A percentile compares a stretch with the other conserved stretches of the same genome.
Evolutionary conservation across 1,139 yeast genomes (phyloP).

Genomic region (Yamadazyma taylorii): DNA sequence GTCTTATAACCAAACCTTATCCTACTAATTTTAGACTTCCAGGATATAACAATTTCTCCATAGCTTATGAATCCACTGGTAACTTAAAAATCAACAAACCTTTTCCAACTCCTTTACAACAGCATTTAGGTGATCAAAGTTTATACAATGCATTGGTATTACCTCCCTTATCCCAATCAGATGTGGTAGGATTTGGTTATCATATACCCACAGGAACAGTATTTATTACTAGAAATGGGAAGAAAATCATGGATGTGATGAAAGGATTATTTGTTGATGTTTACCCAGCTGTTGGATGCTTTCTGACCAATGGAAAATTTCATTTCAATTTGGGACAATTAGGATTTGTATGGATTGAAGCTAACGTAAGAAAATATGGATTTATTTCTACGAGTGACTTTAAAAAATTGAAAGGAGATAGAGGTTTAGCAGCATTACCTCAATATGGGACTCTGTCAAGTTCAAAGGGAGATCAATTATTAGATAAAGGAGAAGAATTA

Average conservation of each 20-base stretch:
- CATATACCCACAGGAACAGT: constrained; percentile 77
- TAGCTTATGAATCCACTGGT: constrained; percentile 88
- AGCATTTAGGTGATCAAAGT: constrained; percentile 49
- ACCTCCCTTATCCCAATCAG: constrained; percentile 79
- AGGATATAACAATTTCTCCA: constrained; percentile 77
- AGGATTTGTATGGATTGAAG: constrained; percentile 94
- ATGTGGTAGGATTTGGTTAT: constrained; percentile 91
- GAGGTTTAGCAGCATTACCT: constrained; percentile 47
- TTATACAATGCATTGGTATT: constrained; percentile 63
- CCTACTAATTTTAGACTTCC: constrained; percentile 78
- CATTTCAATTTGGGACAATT: constrained; percentile 87
- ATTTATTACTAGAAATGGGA: constrained; percentile 90
- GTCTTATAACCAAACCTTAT: constrained; percentile 84
- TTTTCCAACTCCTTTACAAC: constrained; percentile 49
- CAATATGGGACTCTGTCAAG: constrained; percentile 23
- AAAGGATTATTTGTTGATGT: constrained; percentile 77
- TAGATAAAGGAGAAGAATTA: constrained; percentile 71
- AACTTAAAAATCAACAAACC: constrained; percentile 81
- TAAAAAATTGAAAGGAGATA: constrained; percentile 40
- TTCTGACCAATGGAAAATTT: constrained; percentile 66
- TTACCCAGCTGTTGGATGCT: constrained; percentile 89
- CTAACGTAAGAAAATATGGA: constrained; percentile 91
- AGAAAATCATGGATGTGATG: constrained; percentile 78
- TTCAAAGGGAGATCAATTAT: constrained; percentile 40
- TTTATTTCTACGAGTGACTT: constrained; percentile 66